phyloP scores from a whole-genome alignment of 805 yeast species.

The Saccharomycopsis fibuligera region DNA sequence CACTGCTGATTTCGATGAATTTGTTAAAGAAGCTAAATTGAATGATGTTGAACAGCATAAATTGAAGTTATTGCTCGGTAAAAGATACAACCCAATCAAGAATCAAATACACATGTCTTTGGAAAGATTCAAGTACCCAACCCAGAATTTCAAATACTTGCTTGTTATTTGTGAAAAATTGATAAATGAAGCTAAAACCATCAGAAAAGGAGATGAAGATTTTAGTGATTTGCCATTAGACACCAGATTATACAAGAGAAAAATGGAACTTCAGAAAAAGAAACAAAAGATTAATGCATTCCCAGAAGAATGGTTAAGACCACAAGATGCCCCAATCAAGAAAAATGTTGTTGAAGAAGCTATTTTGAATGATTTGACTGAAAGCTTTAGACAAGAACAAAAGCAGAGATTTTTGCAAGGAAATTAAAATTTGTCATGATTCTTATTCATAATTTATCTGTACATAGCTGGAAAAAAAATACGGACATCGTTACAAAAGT shows the following conservation, averaged over 20 bases:
- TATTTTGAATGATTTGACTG: constrained; percentile 1
- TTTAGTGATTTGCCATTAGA: constrained; percentile 80
- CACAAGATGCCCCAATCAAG: constrained; percentile 60
- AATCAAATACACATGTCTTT: constrained; percentile 61
- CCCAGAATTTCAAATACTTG: constrained; percentile 77
- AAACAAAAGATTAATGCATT: constrained; percentile 39
- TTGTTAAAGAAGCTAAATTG: constrained; percentile 41
- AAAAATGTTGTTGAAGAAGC: constrained; percentile 17
- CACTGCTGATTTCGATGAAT: constrained; percentile 31
- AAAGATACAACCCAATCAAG: constrained; percentile 59
- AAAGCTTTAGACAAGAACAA: no score
- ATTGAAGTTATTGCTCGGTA: constrained; percentile 70
- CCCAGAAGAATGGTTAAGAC: constrained; percentile 77
- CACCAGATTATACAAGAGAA: constrained; percentile 46
- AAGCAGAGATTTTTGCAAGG: no score
- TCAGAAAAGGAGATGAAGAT: constrained; percentile 37
- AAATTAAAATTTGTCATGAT: no score
- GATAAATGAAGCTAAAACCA: constrained; percentile 57
- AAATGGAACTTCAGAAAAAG: constrained; percentile 33
- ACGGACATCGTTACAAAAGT: no score
- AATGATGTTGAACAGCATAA: constrained; percentile 54
- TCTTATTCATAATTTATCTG: no score
- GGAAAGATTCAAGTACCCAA: constrained; percentile 62
- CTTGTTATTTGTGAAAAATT: constrained; percentile 58
- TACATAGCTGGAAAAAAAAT: no score